Conservation (phyloP, 352 stramenopile genomes). For the Pythium utonaiense region DNA sequence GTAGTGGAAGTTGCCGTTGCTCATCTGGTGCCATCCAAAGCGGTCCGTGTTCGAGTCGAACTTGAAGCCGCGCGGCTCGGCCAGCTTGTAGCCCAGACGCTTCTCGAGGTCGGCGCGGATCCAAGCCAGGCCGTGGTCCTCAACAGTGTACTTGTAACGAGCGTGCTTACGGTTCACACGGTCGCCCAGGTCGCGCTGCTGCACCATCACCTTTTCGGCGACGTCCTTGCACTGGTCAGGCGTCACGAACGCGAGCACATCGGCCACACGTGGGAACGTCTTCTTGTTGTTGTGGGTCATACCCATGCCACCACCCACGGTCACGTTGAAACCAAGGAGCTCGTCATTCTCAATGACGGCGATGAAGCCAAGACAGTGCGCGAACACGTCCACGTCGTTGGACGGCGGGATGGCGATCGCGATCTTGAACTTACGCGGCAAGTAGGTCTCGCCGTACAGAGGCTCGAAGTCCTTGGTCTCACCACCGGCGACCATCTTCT, state of each 20-base stretch:
- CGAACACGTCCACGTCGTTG: constrained; percentile 97
- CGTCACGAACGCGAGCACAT: constrained; percentile 95
- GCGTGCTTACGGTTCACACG: constrained; percentile 95
- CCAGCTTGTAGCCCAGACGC: constrained; percentile 92
- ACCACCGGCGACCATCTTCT: constrained; percentile 92
- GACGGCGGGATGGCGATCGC: constrained; percentile 96
- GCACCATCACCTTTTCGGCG: constrained; percentile 92
- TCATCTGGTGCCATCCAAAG: constrained; percentile 74
- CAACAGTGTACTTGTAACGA: constrained; percentile 98
- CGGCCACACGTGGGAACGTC: constrained; percentile 95
- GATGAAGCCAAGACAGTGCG: constrained; percentile 96
- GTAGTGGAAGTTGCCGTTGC: constrained; percentile 71
- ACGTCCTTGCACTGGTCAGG: constrained; percentile 88
- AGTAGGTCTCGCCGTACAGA: constrained; percentile 96
- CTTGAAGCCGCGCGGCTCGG: constrained; percentile 74
- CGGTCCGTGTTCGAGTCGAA: constrained; percentile 67
- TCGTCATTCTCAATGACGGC: constrained; percentile 87
- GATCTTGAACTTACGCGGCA: constrained; percentile 99
- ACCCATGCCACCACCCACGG: constrained; percentile 96
- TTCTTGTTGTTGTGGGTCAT: constrained; percentile 97
- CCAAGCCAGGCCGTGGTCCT: constrained; percentile 94
- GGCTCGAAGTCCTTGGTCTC: constrained; percentile 95
- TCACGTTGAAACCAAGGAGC: constrained; percentile 94
- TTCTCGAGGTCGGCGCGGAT: constrained; percentile 93
- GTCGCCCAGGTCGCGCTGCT: constrained; percentile 96